phyloP scores from a whole-genome alignment of 345 rosid species.

The Moricandia arvensis region DNA sequence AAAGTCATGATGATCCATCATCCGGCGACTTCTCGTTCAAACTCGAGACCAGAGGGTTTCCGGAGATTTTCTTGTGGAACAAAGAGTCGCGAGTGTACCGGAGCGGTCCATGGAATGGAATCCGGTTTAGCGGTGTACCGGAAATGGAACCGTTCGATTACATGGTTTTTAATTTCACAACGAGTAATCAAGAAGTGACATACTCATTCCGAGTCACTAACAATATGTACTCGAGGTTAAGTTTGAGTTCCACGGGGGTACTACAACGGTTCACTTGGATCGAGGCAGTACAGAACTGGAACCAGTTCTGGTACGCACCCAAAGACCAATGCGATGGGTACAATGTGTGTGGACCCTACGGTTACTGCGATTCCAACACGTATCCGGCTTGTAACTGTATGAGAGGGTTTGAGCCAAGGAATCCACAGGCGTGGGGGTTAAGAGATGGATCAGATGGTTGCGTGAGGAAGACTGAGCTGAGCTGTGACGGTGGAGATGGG shows the following conservation, averaged over 20 bases:
- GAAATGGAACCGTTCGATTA: constrained; percentile 61
- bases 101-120: constrained; percentile 80
- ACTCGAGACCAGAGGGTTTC: constrained; percentile 56
- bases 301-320: constrained; percentile 71
- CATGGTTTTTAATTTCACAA: constrained; percentile 45
- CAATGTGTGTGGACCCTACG: constrained; percentile 59
- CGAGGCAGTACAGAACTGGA: constrained; percentile 47
- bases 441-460: constrained; percentile 73
- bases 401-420: constrained; percentile 58
- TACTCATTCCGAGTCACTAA: constrained; percentile 37
- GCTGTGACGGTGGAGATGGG: constrained; percentile 45
- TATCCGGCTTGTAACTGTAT: constrained; percentile 78
- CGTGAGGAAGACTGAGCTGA: constrained; percentile 47
- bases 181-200: constrained; percentile 39
- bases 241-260: constrained; percentile 44
- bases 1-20: constrained; percentile 50
- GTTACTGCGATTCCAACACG: constrained; percentile 64
- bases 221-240: constrained; percentile 18
- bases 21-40: constrained; percentile 56
- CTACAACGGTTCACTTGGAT: constrained; percentile 61
- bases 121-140: constrained; percentile 69
- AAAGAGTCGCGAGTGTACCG: constrained; percentile 32
- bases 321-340: constrained; percentile 81
- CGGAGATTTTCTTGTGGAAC: constrained; percentile 54
- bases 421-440: constrained; percentile 53